Evolutionary conservation across 139 green algal genomes (phyloP), one percentile per base, ranked within the genome.

Genomic region (Volvox reticuliferus): DNA sequence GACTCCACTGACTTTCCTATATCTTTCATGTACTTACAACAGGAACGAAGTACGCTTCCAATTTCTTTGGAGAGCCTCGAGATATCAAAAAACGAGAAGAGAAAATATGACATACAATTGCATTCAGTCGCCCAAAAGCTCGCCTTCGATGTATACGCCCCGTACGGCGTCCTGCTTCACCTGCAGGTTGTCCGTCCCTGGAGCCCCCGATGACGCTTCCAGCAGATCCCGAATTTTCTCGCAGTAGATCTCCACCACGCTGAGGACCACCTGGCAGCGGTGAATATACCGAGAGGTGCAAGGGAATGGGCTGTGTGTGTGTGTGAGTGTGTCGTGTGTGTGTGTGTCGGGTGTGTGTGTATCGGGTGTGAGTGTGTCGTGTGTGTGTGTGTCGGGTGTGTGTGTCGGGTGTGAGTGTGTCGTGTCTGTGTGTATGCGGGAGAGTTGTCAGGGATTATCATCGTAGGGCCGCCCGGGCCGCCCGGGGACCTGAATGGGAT

Each of bases 191-290:
- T 96, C 94, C 14, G 17, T 76, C 93, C 94, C 94, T 44, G 21
- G 36, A 24, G 22, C 69, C 37, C 32, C 68, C 20, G 21, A 19
- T 33, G 76, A 61, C 18, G 90, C 82, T 32, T 93, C 88, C 73
- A 99, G 94, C 84, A 99, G 93, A 91, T 98, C 96, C 5, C 92
- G 85, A 67, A 98, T 96, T 13, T 92, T 82, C 90, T 98, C 97
- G 78, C 94, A 97, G 91, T 98, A 98, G 28, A 98, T 97, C 92
- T 98, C 97, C 12, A 98, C 93, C 26, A 97, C 94, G 3, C 93
- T 95, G 20, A 97, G 68, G 0, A 78, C 88, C 37, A 98, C 94
- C 93, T 95, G 84, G 92, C 94, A 77, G 14, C 30, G 24, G 73
- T 55, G 44, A 55, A 55, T 55, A 9, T 14, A 55, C 9, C 5